Conservation (phyloP, 2,329 filamentous ascomycete genomes). For the Ustilaginoidea virens region DNA sequence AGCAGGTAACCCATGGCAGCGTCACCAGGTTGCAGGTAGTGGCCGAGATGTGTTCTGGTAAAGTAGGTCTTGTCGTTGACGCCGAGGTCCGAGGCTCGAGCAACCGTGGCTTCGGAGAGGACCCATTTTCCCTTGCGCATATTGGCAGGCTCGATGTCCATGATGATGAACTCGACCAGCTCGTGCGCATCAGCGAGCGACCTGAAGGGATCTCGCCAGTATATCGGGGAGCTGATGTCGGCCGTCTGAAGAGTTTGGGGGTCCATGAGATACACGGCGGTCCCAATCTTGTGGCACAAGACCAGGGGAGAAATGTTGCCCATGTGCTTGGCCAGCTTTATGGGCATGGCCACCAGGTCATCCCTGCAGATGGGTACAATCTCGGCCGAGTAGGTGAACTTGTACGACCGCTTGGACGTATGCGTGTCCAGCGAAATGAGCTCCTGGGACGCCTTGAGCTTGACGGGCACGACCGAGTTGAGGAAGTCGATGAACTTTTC, state of each 20-base stretch:
- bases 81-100: conserved; percentile 73
- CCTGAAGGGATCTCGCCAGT: conserved; percentile 81
- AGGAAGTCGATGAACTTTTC: conserved; percentile 89
- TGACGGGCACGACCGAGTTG: conserved; percentile 63
- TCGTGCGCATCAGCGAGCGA: conserved; percentile 72
- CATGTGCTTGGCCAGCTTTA: conserved; percentile 71
- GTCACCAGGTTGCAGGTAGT: conserved; percentile 74
- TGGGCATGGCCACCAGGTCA: conserved; percentile 83
- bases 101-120: conserved; percentile 77
- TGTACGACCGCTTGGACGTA: conserved; percentile 82
- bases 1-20: conserved; percentile 91
- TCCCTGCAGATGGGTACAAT: conserved; percentile 94
- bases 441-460: conserved; percentile 63
- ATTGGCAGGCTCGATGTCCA: conserved; percentile 78
- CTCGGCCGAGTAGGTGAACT: conserved; percentile 83
- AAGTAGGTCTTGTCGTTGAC: conserved; percentile 79
- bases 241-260: conserved; percentile 81
- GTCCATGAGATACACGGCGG: conserved; percentile 77
- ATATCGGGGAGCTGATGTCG: conserved; percentile 67
- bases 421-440: conserved; percentile 89
- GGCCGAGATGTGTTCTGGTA: conserved; percentile 77
- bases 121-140: conserved; percentile 65
- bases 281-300: conserved; percentile 79
- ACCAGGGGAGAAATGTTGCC: conserved; percentile 82
- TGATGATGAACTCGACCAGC: conserved; percentile 81